Percentiles rank a stretch among this genome's conserved stretches.
These are phyloP conservation scores for Pterulicium gracile DNA, from an alignment of 1,284 basidiomycete species.

Conservation along the genomic window DNA sequence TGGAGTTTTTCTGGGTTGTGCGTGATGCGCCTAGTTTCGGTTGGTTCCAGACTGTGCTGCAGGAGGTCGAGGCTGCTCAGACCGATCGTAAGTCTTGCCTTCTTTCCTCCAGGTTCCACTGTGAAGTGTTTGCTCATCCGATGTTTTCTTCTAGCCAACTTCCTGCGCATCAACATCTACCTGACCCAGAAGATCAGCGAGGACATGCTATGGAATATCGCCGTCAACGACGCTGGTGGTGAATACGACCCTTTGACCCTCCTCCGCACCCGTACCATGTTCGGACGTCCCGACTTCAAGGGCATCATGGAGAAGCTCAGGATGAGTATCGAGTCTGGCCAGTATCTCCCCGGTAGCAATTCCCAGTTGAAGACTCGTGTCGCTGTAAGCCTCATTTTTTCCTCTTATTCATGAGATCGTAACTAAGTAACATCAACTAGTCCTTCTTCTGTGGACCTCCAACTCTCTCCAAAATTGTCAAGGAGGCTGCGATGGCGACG, in stretches of 20 bases:
- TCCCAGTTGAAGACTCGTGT: slow-evolving; percentile 74
- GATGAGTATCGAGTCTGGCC: slow-evolving; percentile 65
- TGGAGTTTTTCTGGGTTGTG: slow-evolving; percentile 89
- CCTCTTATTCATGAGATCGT: slow-evolving; percentile 2
- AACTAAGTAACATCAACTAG: slow-evolving; percentile 22
- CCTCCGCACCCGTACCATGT: slow-evolving; percentile 76
- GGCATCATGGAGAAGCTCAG: slow-evolving; percentile 64
- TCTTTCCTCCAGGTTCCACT: slow-evolving; percentile 2
- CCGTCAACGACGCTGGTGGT: slow-evolving; percentile 74
- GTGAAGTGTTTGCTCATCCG: slow-evolving; percentile 7
- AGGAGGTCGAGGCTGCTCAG: slow-evolving; percentile 78
- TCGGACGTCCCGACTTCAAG: slow-evolving; percentile 82
- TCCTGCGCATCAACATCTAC: slow-evolving; percentile 84
- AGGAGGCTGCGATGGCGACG: slow-evolving; percentile 50
- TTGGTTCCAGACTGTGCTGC: slow-evolving; percentile 84
- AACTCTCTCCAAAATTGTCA: slow-evolving; percentile 62
- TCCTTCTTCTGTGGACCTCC: slow-evolving; percentile 82
- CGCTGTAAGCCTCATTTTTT: slow-evolving; percentile 39
- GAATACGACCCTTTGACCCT: slow-evolving; percentile 80
- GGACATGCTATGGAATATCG: slow-evolving; percentile 86
- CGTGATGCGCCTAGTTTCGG: slow-evolving; percentile 84
- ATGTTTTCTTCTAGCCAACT: slow-evolving; percentile 59
- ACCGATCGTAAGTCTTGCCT: slow-evolving; percentile 55
- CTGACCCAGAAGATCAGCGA: slow-evolving; percentile 78
- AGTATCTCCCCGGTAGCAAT: slow-evolving; percentile 68